These are phyloP conservation scores for Hypoxylon subgilvum DNA, from an alignment of 495 filamentous ascomycete genomes.

Conservation along the genomic window DNA sequence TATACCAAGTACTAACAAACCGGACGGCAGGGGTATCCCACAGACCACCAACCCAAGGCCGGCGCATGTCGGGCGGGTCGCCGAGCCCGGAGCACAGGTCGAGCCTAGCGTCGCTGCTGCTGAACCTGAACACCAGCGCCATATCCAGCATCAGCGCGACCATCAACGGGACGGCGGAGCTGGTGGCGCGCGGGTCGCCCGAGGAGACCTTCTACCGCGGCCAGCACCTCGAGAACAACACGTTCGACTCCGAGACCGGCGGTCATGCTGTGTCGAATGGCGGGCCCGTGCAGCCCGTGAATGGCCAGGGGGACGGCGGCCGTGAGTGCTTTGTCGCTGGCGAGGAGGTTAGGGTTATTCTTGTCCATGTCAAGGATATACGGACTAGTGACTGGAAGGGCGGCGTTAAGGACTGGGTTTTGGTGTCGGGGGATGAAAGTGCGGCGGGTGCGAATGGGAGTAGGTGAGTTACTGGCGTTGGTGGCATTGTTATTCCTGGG, in stretches of 20 bases:
- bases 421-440: conserved; percentile 54
- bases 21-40: conserved; percentile 87
- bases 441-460: conserved; percentile 42
- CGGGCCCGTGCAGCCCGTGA: conserved; percentile 19
- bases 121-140: conserved; percentile 87
- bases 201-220: conserved; percentile 83
- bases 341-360: conserved; percentile 73
- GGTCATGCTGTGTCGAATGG: conserved; percentile 46
- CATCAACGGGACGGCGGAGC: conserved; percentile 80
- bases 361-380: conserved; percentile 75
- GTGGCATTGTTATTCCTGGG: too few species aligned
- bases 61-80: conserved; percentile 62
- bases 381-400: conserved; percentile 85
- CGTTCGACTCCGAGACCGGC: conserved; percentile 67
- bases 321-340: conserved; percentile 69
- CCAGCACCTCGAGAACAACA: conserved; percentile 89
- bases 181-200: conserved; percentile 73
- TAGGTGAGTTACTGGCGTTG: background rate
- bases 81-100: conserved; percentile 68
- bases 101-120: conserved; percentile 77
- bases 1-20: too few species aligned
- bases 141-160: conserved; percentile 91
- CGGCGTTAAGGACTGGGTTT: conserved; percentile 72
- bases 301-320: conserved; percentile 54
- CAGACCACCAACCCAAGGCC: conserved; percentile 79